A percentile compares a stretch with the other conserved stretches of the same genome.
Evolutionary conservation across 768 basidiomycete genomes (phyloP).

Genomic region (Chiua virens): DNA sequence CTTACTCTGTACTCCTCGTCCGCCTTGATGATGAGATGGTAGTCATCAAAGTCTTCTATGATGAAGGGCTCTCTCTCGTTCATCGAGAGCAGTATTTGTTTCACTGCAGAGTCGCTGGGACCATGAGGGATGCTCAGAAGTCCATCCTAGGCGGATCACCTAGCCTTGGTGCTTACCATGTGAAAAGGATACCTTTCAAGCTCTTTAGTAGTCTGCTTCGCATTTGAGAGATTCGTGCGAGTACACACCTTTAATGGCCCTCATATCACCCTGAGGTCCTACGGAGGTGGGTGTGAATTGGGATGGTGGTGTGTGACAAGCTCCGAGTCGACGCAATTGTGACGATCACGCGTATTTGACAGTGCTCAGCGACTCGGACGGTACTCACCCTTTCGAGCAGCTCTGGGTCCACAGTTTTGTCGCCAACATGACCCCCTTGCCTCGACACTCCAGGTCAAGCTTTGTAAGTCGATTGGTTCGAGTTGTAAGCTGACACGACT

Average conservation of each 20-base stretch:
- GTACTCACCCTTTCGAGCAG: too few species aligned
- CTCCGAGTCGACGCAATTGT: too few species aligned
- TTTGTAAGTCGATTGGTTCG: constrained; percentile 14
- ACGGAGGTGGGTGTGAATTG: background rate
- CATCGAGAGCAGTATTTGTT: constrained; percentile 81
- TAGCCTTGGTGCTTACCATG: constrained; percentile 44
- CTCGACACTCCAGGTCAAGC: constrained; percentile 7
- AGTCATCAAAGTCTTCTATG: constrained; percentile 84
- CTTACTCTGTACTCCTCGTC: constrained; percentile 77
- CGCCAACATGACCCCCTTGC: constrained; percentile 10
- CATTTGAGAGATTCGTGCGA: constrained; percentile 5
- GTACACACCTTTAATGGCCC: constrained; percentile 59
- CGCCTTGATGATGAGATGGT: constrained; percentile 79
- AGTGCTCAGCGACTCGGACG: background rate
- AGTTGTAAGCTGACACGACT: too few species aligned
- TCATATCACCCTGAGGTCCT: constrained; percentile 38
- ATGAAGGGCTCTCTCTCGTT: constrained; percentile 81
- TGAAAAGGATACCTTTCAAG: constrained; percentile 58
- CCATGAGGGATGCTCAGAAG: background rate
- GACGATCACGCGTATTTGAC: constrained; percentile 10
- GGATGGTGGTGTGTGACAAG: constrained; percentile 5
- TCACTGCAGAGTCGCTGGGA: constrained; percentile 81
- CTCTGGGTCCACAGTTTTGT: background rate
- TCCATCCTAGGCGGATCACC: too few species aligned
- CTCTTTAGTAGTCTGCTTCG: constrained; percentile 1